Evolutionary conservation across 306 rosid genomes (phyloP).

Genomic region (Casuarina cunninghamiana): DNA sequence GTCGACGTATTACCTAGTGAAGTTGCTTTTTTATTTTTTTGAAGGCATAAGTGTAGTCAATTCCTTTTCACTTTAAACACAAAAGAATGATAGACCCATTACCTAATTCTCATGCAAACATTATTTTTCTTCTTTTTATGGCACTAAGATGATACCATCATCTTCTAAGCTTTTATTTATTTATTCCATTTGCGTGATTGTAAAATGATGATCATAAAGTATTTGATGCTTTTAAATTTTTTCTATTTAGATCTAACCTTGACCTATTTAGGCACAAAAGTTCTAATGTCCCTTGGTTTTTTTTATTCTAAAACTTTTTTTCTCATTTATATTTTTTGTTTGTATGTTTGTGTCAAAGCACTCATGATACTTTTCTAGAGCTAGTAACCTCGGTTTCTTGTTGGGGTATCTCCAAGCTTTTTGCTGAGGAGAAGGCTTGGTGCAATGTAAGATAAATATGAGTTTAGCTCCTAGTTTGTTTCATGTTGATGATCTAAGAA

Average conservation of each 20-base stretch:
- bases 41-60: not conserved
- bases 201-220: constrained; percentile 1
- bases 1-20: not conserved
- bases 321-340: constrained; percentile 12
- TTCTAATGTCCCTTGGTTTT: constrained; percentile 6
- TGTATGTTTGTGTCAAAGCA: constrained; percentile 49
- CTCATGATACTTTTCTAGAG: constrained; percentile 66
- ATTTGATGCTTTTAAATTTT: not conserved
- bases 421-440: constrained; percentile 28
- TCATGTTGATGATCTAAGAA: not conserved
- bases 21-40: not conserved
- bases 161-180: not conserved
- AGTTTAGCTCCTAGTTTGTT: constrained; percentile 22
- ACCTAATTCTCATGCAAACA: not conserved
- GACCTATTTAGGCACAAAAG: not conserved
- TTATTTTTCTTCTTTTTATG: not conserved
- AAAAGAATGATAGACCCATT: not conserved
- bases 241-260: not conserved
- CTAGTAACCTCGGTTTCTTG: constrained; percentile 51
- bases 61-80: not conserved
- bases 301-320: not conserved
- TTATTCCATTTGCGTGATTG: constrained; percentile 9
- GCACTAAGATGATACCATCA: not conserved
- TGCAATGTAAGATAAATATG: constrained; percentile 40
- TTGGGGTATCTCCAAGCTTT: constrained; percentile 45